phyloP scores from a whole-genome alignment of 2,329 filamentous ascomycete genomes.

The Zasmidium angulare region DNA sequence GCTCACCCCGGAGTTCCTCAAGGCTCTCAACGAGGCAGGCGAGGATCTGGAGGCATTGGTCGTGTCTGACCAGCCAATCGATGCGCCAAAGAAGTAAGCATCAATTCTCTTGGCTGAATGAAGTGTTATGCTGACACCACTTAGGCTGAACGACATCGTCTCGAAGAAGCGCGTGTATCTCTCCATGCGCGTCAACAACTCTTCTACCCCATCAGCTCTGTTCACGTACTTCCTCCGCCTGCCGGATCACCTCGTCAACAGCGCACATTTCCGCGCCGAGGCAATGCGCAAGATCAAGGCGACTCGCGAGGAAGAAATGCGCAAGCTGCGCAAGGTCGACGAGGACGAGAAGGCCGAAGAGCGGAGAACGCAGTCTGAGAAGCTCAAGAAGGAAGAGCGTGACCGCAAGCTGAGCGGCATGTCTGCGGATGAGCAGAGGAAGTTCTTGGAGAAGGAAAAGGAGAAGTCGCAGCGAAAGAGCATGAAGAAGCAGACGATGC shows the following conservation, averaged over 20 bases:
- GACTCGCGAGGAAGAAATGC: constrained; percentile 76
- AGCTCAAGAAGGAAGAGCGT: constrained; percentile 76
- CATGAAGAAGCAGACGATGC: constrained; percentile 63
- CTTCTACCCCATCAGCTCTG: constrained; percentile 62
- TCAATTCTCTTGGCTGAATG: not conserved
- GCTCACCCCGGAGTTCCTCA: constrained; percentile 82
- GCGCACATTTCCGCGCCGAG: constrained; percentile 82
- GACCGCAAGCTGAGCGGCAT: constrained; percentile 68
- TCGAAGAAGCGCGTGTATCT: constrained; percentile 87
- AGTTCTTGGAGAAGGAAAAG: constrained; percentile 75
- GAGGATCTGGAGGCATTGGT: constrained; percentile 83
- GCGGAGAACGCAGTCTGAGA: constrained; percentile 54
- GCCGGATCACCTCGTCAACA: constrained; percentile 74
- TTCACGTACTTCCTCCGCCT: constrained; percentile 77
- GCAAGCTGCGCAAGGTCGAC: constrained; percentile 73
- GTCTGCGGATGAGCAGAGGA: constrained; percentile 58
- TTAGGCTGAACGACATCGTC: constrained; percentile 75
- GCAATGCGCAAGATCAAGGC: constrained; percentile 79
- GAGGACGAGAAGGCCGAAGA: constrained; percentile 71
- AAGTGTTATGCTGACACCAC: constrained; percentile 5
- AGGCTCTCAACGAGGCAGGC: constrained; percentile 75
- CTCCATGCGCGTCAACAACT: constrained; percentile 65
- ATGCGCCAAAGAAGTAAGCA: constrained; percentile 75
- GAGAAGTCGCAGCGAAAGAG: constrained; percentile 66
- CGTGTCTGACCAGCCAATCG: constrained; percentile 82